These are phyloP conservation scores for Amanita rubescens DNA, from an alignment of 768 basidiomycete genomes.

Conservation along the genomic window DNA sequence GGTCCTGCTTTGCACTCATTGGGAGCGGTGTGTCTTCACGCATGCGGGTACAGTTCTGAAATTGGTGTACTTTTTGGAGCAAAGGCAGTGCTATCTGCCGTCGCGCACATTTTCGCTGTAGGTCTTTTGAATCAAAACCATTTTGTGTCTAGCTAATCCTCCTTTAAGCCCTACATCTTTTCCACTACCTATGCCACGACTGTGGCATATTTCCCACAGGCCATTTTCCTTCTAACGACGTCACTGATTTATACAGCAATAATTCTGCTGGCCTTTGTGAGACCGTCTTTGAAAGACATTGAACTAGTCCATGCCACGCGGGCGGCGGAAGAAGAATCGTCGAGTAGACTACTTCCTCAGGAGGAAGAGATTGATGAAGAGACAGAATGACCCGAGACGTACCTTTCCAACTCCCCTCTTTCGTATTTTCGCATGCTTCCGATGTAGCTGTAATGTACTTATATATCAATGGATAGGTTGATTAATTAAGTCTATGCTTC, in stretches of 20 bases:
- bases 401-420: background rate
- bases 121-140: conserved; percentile 12
- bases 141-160: background rate
- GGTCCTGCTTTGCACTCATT: conserved; percentile 67
- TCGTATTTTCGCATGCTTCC: background rate
- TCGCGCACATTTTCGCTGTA: conserved; percentile 56
- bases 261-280: conserved; percentile 33
- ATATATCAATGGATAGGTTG: background rate
- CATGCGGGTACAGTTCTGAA: conserved; percentile 35
- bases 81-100: conserved; percentile 57
- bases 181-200: conserved; percentile 58
- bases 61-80: conserved; percentile 66
- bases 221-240: conserved; percentile 58
- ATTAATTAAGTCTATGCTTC: too few relatives aligned
- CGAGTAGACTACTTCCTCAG: background rate
- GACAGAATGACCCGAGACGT: background rate
- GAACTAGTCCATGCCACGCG: conserved; percentile 1
- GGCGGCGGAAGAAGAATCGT: conserved; percentile 1
- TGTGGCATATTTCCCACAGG: conserved; percentile 57
- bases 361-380: background rate
- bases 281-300: conserved; percentile 20
- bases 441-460: background rate
- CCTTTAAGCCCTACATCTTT: conserved; percentile 55
- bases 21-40: conserved; percentile 58
- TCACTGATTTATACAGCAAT: conserved; percentile 47